Evolutionary conservation across 306 rosid species (phyloP).

Genomic region (Cicer pinnatifidum): DNA sequence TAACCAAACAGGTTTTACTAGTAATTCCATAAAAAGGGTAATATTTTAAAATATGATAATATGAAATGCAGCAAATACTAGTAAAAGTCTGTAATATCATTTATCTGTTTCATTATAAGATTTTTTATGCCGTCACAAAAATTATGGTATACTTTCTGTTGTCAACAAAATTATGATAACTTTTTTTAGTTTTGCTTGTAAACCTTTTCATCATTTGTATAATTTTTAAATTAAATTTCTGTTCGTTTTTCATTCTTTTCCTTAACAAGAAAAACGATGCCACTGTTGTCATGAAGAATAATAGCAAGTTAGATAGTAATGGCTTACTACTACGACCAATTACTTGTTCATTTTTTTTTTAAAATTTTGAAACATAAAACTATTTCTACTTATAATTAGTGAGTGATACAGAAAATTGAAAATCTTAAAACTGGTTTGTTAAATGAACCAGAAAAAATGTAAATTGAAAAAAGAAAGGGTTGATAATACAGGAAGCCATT

Average conservation of each 20-base stretch:
- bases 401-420: background rate
- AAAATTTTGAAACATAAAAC: background rate
- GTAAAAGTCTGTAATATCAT: background rate
- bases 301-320: background rate
- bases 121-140: background rate
- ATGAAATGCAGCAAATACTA: background rate
- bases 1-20: too few relatives aligned
- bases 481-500: constrained; percentile 50
- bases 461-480: background rate
- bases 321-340: background rate
- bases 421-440: background rate
- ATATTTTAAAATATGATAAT: background rate
- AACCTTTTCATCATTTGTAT: too few relatives aligned
- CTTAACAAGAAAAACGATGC: background rate
- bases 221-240: background rate
- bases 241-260: background rate
- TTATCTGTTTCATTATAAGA: background rate
- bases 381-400: background rate
- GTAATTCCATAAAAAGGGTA: constrained; percentile 1
- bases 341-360: background rate
- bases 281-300: background rate
- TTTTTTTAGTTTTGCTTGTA: too few relatives aligned
- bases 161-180: too few relatives aligned
- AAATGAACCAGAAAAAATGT: background rate
- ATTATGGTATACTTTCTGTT: too few relatives aligned